Evolutionary conservation across 148 eudicot genomes (phyloP).

Genomic region (Persicaria tinctoria): DNA sequence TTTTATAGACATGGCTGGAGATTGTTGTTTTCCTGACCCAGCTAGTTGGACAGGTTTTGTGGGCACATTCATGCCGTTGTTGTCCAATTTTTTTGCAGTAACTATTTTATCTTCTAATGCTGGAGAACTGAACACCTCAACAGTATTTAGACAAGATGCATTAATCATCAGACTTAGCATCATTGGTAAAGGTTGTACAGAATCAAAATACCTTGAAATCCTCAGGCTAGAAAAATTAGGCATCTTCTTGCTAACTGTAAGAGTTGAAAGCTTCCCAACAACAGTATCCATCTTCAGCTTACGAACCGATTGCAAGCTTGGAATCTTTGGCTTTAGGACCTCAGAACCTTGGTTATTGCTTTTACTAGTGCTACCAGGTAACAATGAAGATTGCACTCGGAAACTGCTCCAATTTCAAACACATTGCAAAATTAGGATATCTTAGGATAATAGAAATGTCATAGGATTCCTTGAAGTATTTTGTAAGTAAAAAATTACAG

Average conservation of each 20-base stretch:
- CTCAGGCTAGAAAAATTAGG: conserved; percentile 21
- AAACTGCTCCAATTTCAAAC: conserved; percentile 24
- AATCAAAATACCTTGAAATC: conserved; percentile 19
- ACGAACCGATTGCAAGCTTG: conserved; percentile 19
- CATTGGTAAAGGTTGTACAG: background rate
- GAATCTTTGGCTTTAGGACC: conserved; percentile 23
- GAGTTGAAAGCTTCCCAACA: conserved; percentile 22
- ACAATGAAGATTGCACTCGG: conserved; percentile 18
- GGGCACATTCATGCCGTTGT: background rate
- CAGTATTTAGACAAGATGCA: background rate
- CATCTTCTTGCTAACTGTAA: conserved; percentile 23
- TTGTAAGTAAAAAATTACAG: background rate
- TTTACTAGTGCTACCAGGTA: conserved; percentile 20
- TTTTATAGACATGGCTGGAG: background rate
- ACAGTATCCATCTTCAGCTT: conserved; percentile 18
- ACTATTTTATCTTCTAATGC: background rate
- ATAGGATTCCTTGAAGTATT: background rate
- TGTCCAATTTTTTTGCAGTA: conserved; percentile 4
- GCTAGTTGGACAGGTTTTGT: background rate
- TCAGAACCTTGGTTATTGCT: conserved; percentile 21
- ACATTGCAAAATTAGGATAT: background rate
- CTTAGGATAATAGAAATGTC: background rate
- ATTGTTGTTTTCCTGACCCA: background rate
- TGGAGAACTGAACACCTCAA: conserved; percentile 7
- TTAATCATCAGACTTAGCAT: background rate